These are phyloP conservation scores for Trametes polyzona DNA, from an alignment of 1,284 basidiomycete species.

Conservation along the genomic window DNA sequence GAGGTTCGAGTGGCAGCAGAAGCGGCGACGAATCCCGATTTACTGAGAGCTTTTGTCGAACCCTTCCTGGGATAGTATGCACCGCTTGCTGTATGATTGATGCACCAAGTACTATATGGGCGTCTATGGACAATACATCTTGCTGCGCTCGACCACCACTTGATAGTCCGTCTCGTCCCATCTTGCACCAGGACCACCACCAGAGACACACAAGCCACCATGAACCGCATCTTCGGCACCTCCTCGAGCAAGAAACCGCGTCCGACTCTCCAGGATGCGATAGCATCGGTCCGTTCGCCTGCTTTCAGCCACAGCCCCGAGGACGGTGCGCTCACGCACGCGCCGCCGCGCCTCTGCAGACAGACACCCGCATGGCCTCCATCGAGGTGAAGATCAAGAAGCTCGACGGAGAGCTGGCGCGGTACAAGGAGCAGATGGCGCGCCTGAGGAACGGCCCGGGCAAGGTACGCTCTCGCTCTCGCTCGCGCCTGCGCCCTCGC, in stretches of 20 bases:
- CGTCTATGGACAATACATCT: background rate
- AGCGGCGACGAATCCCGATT: too few species aligned
- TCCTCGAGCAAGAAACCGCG: constrained; percentile 85
- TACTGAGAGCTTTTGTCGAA: too few species aligned
- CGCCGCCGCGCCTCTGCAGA: constrained; percentile 55
- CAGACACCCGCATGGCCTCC: constrained; percentile 86
- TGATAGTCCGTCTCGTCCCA: background rate
- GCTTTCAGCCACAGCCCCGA: background rate
- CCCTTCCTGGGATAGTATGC: too few species aligned
- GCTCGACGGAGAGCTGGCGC: constrained; percentile 89
- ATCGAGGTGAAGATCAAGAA: constrained; percentile 99
- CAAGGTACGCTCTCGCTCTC: constrained; percentile 68
- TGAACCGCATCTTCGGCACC: constrained; percentile 86
- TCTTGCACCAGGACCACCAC: constrained; percentile 32
- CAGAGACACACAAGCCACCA: constrained; percentile 40
- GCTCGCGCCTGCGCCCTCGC: constrained; percentile 14
- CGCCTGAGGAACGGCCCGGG: constrained; percentile 94
- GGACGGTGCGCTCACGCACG: constrained; percentile 10
- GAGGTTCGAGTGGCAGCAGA: too few species aligned
- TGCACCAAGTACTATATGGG: background rate
- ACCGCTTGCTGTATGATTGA: too few species aligned
- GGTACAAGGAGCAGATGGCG: constrained; percentile 97
- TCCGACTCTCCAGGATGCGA: constrained; percentile 89
- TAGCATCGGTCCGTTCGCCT: constrained; percentile 68
- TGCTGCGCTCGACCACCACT: background rate